phyloP scores from a whole-genome alignment of 257 asterid species.

The Scutellaria galericulata region DNA sequence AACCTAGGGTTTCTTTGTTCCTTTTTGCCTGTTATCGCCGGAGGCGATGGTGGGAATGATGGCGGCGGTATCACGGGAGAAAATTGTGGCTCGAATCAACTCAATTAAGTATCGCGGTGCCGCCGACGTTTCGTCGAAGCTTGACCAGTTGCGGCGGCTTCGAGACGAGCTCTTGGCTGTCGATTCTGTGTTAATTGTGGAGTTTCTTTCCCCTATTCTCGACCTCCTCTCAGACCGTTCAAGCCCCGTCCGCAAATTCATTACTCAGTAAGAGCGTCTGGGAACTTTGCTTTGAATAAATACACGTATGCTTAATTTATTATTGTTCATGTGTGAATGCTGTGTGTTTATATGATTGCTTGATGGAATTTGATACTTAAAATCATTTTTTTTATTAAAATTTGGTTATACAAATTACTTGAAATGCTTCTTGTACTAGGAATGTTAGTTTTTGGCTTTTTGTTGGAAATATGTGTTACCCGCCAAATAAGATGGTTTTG shows the following conservation, averaged over 20 bases:
- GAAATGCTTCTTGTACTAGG: slow-evolving; percentile 4
- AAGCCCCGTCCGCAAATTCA: slow-evolving; percentile 79
- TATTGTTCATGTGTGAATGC: slow-evolving; percentile 10
- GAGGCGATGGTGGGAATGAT: slow-evolving; percentile 55
- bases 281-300: neutral
- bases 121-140: slow-evolving; percentile 59
- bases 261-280: slow-evolving; percentile 63
- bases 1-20: slow-evolving; percentile 39
- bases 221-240: slow-evolving; percentile 67
- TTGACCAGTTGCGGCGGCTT: slow-evolving; percentile 65
- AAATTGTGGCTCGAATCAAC: slow-evolving; percentile 54
- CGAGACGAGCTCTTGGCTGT: slow-evolving; percentile 60
- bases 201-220: slow-evolving; percentile 60
- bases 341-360: neutral
- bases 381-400: no score
- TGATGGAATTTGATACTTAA: neutral
- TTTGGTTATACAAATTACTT: neutral
- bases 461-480: neutral
- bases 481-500: neutral
- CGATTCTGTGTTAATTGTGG: slow-evolving; percentile 52
- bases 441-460: neutral
- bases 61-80: slow-evolving; percentile 59
- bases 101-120: slow-evolving; percentile 50
- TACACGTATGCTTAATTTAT: slow-evolving; percentile 3
- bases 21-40: neutral